Evolutionary conservation across 1,284 basidiomycete species (phyloP).

Genomic region (Cyathus olla): DNA sequence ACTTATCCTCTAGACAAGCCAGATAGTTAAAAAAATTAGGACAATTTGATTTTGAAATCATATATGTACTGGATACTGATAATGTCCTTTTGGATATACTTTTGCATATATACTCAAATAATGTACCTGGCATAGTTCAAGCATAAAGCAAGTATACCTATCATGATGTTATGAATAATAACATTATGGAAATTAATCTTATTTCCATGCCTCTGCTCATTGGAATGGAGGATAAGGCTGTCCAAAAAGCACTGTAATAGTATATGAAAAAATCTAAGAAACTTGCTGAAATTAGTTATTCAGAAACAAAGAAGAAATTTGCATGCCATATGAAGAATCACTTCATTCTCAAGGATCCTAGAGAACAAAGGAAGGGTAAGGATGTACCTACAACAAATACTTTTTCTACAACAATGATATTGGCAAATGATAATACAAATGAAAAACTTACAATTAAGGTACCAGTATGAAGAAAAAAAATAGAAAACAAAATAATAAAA

Average conservation of each 20-base stretch:
- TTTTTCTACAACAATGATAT: no score
- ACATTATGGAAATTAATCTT: slow-evolving; percentile 7
- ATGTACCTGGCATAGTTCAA: slow-evolving; percentile 26
- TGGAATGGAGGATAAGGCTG: slow-evolving; percentile 17
- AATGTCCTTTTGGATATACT: slow-evolving; percentile 45
- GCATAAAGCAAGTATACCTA: slow-evolving; percentile 26
- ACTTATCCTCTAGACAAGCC: slow-evolving; percentile 42
- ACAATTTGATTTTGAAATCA: slow-evolving; percentile 39
- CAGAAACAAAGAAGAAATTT: slow-evolving; percentile 13
- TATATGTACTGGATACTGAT: slow-evolving; percentile 36
- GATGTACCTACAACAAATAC: not conserved
- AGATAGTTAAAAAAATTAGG: slow-evolving; percentile 48
- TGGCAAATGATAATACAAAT: no score
- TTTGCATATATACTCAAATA: slow-evolving; percentile 36
- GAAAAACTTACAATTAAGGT: no score
- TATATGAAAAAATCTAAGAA: not conserved
- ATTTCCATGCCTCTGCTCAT: slow-evolving; percentile 18
- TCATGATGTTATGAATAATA: slow-evolving; percentile 20
- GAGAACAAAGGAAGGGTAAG: slow-evolving; percentile 23
- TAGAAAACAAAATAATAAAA: no score
- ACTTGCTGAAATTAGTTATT: slow-evolving; percentile 4
- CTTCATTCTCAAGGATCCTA: slow-evolving; percentile 12
- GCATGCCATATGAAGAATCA: not conserved
- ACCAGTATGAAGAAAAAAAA: no score
- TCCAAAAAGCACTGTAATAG: not conserved